These are phyloP conservation scores for Bocquillonia castaneifolia DNA, from an alignment of 441 rosid species.

Conservation along the genomic window DNA sequence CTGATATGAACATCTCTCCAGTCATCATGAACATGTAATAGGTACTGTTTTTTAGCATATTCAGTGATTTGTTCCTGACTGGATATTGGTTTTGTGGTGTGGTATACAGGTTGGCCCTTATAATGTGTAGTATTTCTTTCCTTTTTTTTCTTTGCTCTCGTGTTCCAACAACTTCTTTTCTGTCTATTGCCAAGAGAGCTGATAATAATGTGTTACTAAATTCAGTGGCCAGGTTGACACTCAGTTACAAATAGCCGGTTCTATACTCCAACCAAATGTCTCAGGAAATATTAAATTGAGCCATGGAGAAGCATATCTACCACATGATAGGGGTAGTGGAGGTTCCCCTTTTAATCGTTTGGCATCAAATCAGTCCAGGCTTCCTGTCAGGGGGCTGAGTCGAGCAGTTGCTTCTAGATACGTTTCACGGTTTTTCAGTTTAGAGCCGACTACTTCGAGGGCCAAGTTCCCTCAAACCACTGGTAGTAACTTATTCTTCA, in stretches of 20 bases:
- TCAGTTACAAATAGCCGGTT: conserved; percentile 89
- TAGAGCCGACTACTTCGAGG: conserved; percentile 62
- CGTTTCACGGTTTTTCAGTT: conserved; percentile 64
- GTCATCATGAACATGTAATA: not conserved
- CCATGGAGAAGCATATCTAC: conserved; percentile 98
- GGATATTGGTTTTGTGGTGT: not conserved
- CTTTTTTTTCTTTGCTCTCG: too few relatives aligned
- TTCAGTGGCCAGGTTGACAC: conserved; percentile 98
- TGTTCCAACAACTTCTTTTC: conserved; percentile 10
- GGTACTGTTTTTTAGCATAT: not conserved
- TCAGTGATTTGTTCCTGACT: not conserved
- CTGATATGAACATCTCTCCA: conserved; percentile 9
- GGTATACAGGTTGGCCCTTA: not conserved
- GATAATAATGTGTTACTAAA: conserved; percentile 22
- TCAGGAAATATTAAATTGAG: conserved; percentile 93
- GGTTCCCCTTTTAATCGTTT: conserved; percentile 66
- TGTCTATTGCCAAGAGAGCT: conserved; percentile 20
- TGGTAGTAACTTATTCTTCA: conserved; percentile 38
- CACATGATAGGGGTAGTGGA: conserved; percentile 92
- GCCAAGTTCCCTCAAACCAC: conserved; percentile 55
- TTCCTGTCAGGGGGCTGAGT: conserved; percentile 60
- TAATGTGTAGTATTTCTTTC: too few relatives aligned
- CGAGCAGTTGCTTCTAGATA: conserved; percentile 86
- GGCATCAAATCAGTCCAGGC: conserved; percentile 66
- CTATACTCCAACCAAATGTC: conserved; percentile 92